These are phyloP conservation scores for Phaffomyces opuntiae DNA, from an alignment of 805 yeast genomes.

Conservation along the genomic window DNA sequence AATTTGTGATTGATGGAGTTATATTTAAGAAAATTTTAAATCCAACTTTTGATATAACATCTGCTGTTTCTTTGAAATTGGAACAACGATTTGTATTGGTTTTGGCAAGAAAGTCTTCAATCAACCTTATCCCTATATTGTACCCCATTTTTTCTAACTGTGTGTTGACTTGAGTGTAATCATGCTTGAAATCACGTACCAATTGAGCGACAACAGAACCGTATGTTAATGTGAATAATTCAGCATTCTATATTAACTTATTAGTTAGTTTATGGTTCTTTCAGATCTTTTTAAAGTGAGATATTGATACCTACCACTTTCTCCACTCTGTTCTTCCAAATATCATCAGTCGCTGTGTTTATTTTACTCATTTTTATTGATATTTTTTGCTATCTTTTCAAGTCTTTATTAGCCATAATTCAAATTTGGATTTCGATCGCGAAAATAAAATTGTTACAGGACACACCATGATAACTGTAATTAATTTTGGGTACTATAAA, in stretches of 20 bases:
- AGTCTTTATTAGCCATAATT: not conserved
- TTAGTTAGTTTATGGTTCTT: not conserved
- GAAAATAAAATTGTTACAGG: not conserved
- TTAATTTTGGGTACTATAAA: not conserved
- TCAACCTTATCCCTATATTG: conserved; percentile 82
- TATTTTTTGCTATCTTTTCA: not conserved
- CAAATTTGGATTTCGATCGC: not conserved
- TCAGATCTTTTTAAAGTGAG: not conserved
- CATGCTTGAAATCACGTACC: conserved; percentile 72
- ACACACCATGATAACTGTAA: not conserved
- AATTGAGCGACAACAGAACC: conserved; percentile 91
- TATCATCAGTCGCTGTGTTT: conserved; percentile 68
- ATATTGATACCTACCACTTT: conserved; percentile 55
- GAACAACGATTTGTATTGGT: conserved; percentile 81
- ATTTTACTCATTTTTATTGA: conserved; percentile 27
- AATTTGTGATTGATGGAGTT: conserved; percentile 65
- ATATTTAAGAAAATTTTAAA: conserved; percentile 85
- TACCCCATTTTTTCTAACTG: conserved; percentile 93
- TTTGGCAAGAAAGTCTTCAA: conserved; percentile 88
- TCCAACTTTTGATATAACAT: conserved; percentile 77
- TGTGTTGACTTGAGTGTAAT: conserved; percentile 70
- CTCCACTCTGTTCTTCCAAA: conserved; percentile 84
- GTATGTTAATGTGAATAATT: conserved; percentile 88
- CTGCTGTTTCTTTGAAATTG: conserved; percentile 79
- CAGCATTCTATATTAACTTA: conserved; percentile 56